Base-by-base conservation (phyloP, 192 early-diverging fungal species). In the Backusella australiensis region DNA sequence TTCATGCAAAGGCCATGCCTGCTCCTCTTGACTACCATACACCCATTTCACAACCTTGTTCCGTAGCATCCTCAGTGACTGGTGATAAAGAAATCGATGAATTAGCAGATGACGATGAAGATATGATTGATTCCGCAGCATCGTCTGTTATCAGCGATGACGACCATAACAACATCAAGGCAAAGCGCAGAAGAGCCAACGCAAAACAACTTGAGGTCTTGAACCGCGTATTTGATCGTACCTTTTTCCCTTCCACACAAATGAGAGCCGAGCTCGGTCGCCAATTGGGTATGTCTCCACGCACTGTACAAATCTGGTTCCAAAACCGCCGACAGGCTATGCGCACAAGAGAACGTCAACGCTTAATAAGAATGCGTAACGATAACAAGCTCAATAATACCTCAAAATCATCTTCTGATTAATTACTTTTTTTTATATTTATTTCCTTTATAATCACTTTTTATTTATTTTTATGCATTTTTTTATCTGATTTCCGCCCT, bases 221-320 rank as follows among this genome's bases (percentile, higher is more conserved):
- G 9, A 94, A 94, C 78, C 80, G 85, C 34, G 90, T 94, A 12
- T 97, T 95, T 83, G 85, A 88, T 26, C 82, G 84, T 38, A 95
- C 94, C 39, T 92, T 88, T 44, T 94, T 96, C 71, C 96, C 96
- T 21, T 93, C 92, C 39, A 93, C 94, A 1, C 91, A 94, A 72
- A 84, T 92, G 81, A 89, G 97, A 75, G 79, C 91, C 71, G 85
- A 90, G 29, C 85, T 98, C 0, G 94, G 93, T 72, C 86, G 89
- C 70, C 86, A 93, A 69, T 89, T 95, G 53, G 90, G 91, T 53
- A 97, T 98, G 97, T 91, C 92, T 42, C 94, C 95, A 23, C 90
- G 96, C 44, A 94, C 93, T 0, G 93, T 98, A 23, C 97, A 98
- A 84, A 95, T 98, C 69, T 98, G 97, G 97, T 98, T 98, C 82